phyloP scores from a whole-genome alignment of 768 basidiomycete species.

The Stropharia rugosoannulata region DNA sequence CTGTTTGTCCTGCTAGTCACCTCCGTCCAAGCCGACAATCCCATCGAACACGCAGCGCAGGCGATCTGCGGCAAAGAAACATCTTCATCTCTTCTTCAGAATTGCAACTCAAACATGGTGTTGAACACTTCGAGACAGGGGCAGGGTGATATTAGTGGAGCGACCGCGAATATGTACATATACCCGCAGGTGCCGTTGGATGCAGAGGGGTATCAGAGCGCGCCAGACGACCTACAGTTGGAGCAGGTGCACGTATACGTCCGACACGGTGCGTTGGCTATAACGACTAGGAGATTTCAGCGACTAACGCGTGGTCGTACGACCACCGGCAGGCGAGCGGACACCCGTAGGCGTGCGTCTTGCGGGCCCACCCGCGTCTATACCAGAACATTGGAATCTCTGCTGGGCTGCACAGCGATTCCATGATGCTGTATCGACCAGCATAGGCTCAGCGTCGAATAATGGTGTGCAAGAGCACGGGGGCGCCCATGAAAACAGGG shows the following conservation, averaged over 20 bases:
- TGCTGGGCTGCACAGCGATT: slow-evolving; percentile 57
- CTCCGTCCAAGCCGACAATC: background rate
- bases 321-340: slow-evolving; percentile 56
- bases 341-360: slow-evolving; percentile 74
- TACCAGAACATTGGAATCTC: slow-evolving; percentile 70
- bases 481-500: slow-evolving; percentile 20
- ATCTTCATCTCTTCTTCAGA: background rate
- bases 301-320: background rate
- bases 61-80: background rate
- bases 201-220: slow-evolving; percentile 56
- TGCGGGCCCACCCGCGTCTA: slow-evolving; percentile 56
- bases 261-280: slow-evolving; percentile 58
- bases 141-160: slow-evolving; percentile 14
- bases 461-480: background rate
- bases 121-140: background rate
- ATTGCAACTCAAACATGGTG: background rate
- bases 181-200: slow-evolving; percentile 52
- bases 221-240: slow-evolving; percentile 53
- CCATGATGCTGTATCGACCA: slow-evolving; percentile 39
- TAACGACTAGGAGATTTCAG: background rate
- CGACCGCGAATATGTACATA: background rate
- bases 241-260: slow-evolving; percentile 77
- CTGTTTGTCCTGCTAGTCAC: background rate
- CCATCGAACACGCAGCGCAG: background rate
- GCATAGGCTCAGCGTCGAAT: slow-evolving; percentile 1